Conservation (phyloP, 345 rosid genomes). For the Alliaria petiolata region DNA sequence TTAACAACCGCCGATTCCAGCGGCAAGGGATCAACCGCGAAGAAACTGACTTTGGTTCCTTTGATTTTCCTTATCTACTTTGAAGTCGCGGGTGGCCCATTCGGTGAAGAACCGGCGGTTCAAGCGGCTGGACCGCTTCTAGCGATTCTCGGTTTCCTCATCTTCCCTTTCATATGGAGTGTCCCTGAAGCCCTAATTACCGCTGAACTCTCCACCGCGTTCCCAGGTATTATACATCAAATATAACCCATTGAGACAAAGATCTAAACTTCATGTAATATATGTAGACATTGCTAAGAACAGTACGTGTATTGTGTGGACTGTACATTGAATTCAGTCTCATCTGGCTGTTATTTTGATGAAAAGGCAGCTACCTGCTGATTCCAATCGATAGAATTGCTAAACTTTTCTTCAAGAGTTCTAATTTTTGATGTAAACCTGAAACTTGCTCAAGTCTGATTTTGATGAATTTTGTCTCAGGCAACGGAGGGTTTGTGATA, state of each 20-base stretch:
- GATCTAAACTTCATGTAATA: neutral
- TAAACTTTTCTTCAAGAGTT: neutral
- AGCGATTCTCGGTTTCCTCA: constrained; percentile 61
- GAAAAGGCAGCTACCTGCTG: constrained; percentile 10
- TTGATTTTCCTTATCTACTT: constrained; percentile 84
- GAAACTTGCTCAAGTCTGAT: neutral
- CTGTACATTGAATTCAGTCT: neutral
- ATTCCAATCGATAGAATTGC: neutral
- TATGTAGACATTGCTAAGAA: neutral
- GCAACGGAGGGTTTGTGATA: constrained; percentile 80
- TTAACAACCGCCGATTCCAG: constrained; percentile 2
- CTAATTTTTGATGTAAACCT: too few relatives aligned
- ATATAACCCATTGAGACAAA: neutral
- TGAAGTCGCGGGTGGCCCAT: constrained; percentile 92
- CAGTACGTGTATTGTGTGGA: neutral
- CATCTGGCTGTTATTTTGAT: neutral
- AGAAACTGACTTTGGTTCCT: constrained; percentile 64
- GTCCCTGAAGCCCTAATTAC: constrained; percentile 85
- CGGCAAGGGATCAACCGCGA: constrained; percentile 9
- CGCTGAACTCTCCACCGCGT: constrained; percentile 83
- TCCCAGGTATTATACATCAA: constrained; percentile 41
- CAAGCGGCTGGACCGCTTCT: constrained; percentile 73
- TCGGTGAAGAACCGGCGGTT: constrained; percentile 74
- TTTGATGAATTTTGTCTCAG: constrained; percentile 18
- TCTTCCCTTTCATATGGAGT: constrained; percentile 88